Evolutionary conservation across 2,329 filamentous ascomycete genomes (phyloP).

Genomic region (Aciculosporium take): DNA sequence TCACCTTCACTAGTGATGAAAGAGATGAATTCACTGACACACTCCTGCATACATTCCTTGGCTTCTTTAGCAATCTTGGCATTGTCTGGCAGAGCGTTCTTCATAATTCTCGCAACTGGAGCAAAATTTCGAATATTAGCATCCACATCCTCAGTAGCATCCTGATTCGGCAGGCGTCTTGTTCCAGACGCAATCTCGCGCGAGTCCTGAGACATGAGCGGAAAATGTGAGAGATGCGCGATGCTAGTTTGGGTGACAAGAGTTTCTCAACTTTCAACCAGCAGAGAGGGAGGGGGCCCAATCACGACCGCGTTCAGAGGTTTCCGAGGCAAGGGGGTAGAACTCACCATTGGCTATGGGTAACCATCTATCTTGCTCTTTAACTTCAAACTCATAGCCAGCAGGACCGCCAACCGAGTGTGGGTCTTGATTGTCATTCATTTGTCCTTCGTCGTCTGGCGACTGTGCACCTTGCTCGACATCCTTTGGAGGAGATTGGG

Average conservation of each 20-base stretch:
- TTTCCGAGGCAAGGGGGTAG: conserved; percentile 13
- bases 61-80: conserved; percentile 98
- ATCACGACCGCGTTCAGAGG: neutral
- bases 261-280: neutral
- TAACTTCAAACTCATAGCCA: conserved; percentile 91
- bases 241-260: conserved; percentile 13
- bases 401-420: conserved; percentile 50
- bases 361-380: conserved; percentile 98
- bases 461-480: conserved; percentile 88
- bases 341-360: conserved; percentile 99
- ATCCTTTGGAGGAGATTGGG: conserved; percentile 83
- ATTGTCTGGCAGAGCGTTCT: conserved; percentile 90
- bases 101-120: conserved; percentile 98
- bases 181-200: conserved; percentile 36
- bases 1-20: conserved; percentile 98
- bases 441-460: conserved; percentile 85
- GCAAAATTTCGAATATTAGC: conserved; percentile 91
- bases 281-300: conserved; percentile 1
- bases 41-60: conserved; percentile 99
- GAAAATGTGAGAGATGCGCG: conserved; percentile 17
- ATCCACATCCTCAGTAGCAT: conserved; percentile 48
- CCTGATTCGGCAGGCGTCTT: conserved; percentile 31
- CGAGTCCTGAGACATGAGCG: conserved; percentile 47
- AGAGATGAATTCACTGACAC: conserved; percentile 98
- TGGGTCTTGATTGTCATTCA: conserved; percentile 75